Evolutionary conservation across 441 rosid species (phyloP).

Genomic region (Rhodomyrtus psidioides): DNA sequence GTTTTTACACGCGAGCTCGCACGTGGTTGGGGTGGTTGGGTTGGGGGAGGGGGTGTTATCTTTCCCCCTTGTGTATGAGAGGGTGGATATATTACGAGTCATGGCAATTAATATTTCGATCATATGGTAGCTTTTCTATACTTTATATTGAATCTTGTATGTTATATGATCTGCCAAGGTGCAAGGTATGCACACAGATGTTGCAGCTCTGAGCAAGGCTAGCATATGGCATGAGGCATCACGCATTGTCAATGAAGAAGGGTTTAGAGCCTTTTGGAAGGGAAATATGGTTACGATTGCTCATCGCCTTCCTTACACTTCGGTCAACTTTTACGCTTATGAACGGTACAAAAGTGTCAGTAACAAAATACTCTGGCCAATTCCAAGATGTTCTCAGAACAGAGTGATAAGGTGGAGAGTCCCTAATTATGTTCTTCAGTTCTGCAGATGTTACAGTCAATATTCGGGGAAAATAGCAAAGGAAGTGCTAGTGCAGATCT

Average conservation of each 20-base stretch:
- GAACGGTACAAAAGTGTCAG: slow-evolving; percentile 65
- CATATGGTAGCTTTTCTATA: neutral
- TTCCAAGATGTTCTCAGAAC: neutral
- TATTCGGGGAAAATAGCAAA: slow-evolving; percentile 30
- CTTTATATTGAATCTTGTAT: neutral
- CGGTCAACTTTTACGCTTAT: slow-evolving; percentile 79
- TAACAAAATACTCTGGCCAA: neutral
- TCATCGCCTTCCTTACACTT: slow-evolving; percentile 85
- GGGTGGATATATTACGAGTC: neutral
- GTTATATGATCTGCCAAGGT: slow-evolving; percentile 33
- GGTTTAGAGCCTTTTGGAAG: slow-evolving; percentile 91
- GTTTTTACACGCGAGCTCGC: neutral
- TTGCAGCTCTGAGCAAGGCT: slow-evolving; percentile 40
- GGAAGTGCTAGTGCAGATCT: slow-evolving; percentile 26
- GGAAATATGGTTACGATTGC: slow-evolving; percentile 89
- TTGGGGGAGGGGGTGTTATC: neutral
- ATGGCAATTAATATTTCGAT: neutral
- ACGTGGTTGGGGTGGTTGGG: neutral
- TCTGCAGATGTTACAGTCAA: slow-evolving; percentile 48
- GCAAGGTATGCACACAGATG: slow-evolving; percentile 92
- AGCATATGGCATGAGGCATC: slow-evolving; percentile 75
- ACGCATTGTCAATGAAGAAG: slow-evolving; percentile 66
- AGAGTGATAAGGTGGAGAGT: neutral
- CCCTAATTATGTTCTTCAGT: neutral
- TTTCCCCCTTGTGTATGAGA: neutral